Evolutionary conservation across 2,329 filamentous ascomycete genomes (phyloP), one percentile per base, ranked within the genome.

Genomic region (Calycina herbarum): DNA sequence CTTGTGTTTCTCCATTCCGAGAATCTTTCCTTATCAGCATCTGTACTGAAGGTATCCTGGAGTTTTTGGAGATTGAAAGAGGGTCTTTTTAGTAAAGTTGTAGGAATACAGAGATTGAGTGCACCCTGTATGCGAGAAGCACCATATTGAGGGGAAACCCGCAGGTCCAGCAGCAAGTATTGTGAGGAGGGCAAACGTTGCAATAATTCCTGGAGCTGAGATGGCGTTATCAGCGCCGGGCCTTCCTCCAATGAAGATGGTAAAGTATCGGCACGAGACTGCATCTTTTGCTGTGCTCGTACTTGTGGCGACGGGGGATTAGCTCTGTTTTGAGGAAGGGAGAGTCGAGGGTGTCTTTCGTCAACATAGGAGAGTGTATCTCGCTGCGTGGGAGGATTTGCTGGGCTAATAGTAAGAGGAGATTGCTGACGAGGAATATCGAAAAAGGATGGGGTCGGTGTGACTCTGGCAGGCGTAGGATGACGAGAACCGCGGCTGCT

Each of bases 71-170:
- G 85, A 71, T 94, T 94, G 78, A 96, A 98, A 0, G 93, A 96
- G 0, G 92, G 89, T 60, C 95, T 85, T 78, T 98, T 98, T 20
- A 99, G 80, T 15, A 99, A 81, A 0, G 94, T 98, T 0, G 95
- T 98, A 0, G 95, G 95, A 67, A 98, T 96, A 75, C 95, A 98
- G 5, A 99, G 82, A 75, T 96, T 98, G 38, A 99, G 79, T 0
- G 94, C 92, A n/a, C 89, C 89, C 60, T 83, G 80, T 63, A 98
- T 91, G 35, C 91, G 87, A 27, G 91, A 89, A 57, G 86, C 83
- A 0, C 88, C 85, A 74, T 90, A 97, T 70, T 94, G 92, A 24
- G 93, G 93, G 33, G 89, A 92, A 0, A 96, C 93, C 48, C 95
- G 87, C 27, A 98, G 85, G 76, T 99, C 95, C 4, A 99, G 80